phyloP scores from a whole-genome alignment of 2,329 filamentous ascomycete species.

The Fusarium citri region DNA sequence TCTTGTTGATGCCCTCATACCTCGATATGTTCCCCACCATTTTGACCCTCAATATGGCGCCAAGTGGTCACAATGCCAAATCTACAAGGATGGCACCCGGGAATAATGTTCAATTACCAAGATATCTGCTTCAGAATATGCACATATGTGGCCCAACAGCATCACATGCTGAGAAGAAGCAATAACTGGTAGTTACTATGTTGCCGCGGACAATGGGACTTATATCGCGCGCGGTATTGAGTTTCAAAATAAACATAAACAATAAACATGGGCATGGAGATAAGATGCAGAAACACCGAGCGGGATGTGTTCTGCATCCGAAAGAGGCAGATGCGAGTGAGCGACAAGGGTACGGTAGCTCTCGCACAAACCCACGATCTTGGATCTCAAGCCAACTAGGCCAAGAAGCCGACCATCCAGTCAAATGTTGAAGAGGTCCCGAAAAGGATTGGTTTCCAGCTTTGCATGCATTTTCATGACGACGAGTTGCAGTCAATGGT shows the following conservation, averaged over 20 bases:
- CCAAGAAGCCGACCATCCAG: constrained; percentile 17
- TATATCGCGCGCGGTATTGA: constrained; percentile 13
- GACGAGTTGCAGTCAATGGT: constrained; percentile 40
- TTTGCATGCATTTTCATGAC: constrained; percentile 39
- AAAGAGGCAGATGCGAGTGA: constrained; percentile 20
- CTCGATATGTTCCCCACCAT: not conserved
- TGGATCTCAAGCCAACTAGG: constrained; percentile 26
- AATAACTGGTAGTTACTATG: constrained; percentile 16
- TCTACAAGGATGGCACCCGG: not conserved
- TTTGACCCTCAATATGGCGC: not conserved
- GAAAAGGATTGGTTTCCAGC: constrained; percentile 35
- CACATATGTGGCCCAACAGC: constrained; percentile 13
- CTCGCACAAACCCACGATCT: constrained; percentile 34
- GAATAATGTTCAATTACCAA: not conserved
- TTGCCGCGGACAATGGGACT: constrained; percentile 34
- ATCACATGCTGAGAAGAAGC: constrained; percentile 27
- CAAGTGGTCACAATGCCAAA: constrained; percentile 9
- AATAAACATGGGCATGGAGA: constrained; percentile 35
- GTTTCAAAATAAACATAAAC: constrained; percentile 32
- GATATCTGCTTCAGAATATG: constrained; percentile 6
- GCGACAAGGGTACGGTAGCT: constrained; percentile 27
- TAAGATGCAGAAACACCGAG: constrained; percentile 26
- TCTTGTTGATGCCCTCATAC: constrained; percentile 21
- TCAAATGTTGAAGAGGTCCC: constrained; percentile 14
- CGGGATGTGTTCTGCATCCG: constrained; percentile 25